Conservation (phyloP, 2,329 filamentous ascomycete genomes). For the Aureobasidium sp. region DNA sequence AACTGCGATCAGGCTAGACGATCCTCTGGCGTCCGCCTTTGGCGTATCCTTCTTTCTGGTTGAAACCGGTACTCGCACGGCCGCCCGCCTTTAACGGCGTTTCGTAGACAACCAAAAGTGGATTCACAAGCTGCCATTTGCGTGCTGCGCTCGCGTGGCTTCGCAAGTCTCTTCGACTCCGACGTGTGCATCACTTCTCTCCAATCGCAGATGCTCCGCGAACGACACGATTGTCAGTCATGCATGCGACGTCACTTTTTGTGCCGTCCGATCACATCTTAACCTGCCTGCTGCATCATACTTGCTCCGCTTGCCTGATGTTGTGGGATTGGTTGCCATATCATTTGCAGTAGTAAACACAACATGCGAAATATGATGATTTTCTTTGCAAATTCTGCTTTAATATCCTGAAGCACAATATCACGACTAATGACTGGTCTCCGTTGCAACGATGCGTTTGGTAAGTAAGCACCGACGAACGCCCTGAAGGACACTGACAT, state of each 20-base stretch:
- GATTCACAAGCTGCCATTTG: slow-evolving; percentile 6
- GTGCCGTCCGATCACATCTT: slow-evolving; percentile 3
- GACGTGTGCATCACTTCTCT: slow-evolving; percentile 8
- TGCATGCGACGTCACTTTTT: slow-evolving; percentile 8
- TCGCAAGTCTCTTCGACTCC: slow-evolving; percentile 4
- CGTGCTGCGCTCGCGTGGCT: slow-evolving; percentile 13
- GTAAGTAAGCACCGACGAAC: slow-evolving; percentile 8
- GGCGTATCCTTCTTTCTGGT: slow-evolving; percentile 8
- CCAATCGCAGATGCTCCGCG: slow-evolving; percentile 11
- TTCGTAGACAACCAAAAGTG: slow-evolving; percentile 12
- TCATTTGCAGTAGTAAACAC: background rate
- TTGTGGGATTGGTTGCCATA: background rate
- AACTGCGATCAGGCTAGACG: slow-evolving; percentile 10
- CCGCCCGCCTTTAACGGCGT: slow-evolving; percentile 8
- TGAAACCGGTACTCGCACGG: slow-evolving; percentile 10
- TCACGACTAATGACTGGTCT: slow-evolving; percentile 1
- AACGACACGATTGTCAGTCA: background rate
- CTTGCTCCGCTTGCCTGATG: background rate
- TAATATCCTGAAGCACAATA: slow-evolving; percentile 8
- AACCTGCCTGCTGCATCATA: slow-evolving; percentile 4
- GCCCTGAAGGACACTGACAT: slow-evolving; percentile 1
- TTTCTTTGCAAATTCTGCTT: slow-evolving; percentile 6
- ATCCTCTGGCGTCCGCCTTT: slow-evolving; percentile 12
- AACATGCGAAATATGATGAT: background rate
- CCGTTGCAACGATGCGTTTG: slow-evolving; percentile 11